Conservation (phyloP, 768 basidiomycete species). For the Coprinopsis strossmayeri region DNA sequence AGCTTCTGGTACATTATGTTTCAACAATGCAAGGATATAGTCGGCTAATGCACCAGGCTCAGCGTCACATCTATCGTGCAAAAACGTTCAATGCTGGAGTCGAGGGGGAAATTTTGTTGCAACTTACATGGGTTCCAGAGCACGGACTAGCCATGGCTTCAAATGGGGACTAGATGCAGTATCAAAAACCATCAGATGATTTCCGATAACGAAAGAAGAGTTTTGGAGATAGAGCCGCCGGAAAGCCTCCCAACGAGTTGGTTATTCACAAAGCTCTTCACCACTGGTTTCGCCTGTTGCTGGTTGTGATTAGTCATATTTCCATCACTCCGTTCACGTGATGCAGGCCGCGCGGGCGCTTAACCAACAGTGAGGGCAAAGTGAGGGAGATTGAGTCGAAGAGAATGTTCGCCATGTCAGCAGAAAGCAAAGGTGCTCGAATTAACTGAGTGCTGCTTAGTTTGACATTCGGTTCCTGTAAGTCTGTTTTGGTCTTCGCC, state of each 20-base stretch:
- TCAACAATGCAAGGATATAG: slow-evolving; percentile 89
- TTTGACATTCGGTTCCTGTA: no score
- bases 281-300: neutral
- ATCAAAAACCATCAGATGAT: slow-evolving; percentile 57
- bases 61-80: slow-evolving; percentile 87
- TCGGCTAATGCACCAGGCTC: slow-evolving; percentile 91
- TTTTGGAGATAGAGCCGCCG: neutral
- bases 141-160: slow-evolving; percentile 83
- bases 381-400: no score
- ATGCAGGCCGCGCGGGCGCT: neutral
- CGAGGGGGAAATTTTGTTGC: slow-evolving; percentile 7
- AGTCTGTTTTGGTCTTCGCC: no score
- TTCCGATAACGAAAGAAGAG: neutral
- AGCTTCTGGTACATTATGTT: slow-evolving; percentile 77
- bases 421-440: no score
- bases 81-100: slow-evolving; percentile 12
- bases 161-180: slow-evolving; percentile 56
- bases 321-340: neutral
- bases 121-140: slow-evolving; percentile 85
- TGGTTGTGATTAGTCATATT: neutral
- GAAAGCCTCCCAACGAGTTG: neutral
- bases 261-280: neutral
- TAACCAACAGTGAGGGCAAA: neutral
- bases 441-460: no score
- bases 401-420: no score